phyloP scores from a whole-genome alignment of 164 flowering plant species.

The Echeveria elegans region DNA sequence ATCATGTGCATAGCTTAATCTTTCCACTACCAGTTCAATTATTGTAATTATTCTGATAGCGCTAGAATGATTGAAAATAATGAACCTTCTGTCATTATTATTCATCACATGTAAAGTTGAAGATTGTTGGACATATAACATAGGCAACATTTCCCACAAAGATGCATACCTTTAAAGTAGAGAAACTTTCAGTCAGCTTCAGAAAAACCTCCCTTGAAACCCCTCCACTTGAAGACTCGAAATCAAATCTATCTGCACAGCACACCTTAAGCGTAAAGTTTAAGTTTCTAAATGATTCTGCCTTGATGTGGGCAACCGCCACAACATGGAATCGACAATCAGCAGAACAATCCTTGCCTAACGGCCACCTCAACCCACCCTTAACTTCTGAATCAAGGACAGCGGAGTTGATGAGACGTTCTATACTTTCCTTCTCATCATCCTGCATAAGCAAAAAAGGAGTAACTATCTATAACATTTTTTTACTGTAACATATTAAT shows the following conservation, averaged over 20 bases:
- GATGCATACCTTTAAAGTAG: neutral
- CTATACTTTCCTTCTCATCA: neutral
- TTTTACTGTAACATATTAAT: neutral
- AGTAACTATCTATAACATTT: neutral
- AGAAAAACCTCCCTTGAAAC: neutral
- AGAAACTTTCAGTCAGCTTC: neutral
- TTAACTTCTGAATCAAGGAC: neutral
- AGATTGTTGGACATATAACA: neutral
- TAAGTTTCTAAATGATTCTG: neutral
- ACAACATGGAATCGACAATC: neutral
- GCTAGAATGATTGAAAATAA: neutral
- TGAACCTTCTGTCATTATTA: neutral
- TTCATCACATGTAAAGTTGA: neutral
- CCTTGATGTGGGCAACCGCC: neutral
- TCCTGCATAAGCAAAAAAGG: neutral
- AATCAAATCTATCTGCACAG: neutral
- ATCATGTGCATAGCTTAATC: neutral
- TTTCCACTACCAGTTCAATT: neutral
- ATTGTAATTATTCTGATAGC: neutral
- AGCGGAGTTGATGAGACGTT: neutral
- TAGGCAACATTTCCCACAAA: neutral
- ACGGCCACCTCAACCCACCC: constrained; percentile 10
- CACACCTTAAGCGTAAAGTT: neutral
- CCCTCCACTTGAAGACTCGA: neutral
- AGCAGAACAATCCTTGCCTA: constrained; percentile 12